Base-by-base conservation (phyloP, 352 stramenopile species). In the Blastocystis sp. region DNA sequence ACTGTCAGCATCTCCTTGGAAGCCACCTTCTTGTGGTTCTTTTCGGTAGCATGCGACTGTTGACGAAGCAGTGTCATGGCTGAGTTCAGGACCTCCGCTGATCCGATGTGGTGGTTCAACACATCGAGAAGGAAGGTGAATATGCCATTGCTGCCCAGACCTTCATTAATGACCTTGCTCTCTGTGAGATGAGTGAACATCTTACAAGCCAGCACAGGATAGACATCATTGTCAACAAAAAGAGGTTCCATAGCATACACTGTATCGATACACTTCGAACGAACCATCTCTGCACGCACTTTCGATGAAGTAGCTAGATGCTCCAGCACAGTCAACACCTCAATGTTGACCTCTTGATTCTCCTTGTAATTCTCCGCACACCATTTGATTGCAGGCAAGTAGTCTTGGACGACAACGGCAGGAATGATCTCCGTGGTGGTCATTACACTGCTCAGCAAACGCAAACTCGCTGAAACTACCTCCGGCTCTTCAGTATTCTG, bases 21-120 rank as follows among this genome's bases (percentile, higher is more conserved):
- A 17, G 73, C 73, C 19, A 44, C 51, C 73, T 84, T 84, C 73
- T 84, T 84, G 73, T 84, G 73, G 73, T 84, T 84, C 73, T 84
- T 84, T 6, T 64, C 73, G 42, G 54, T 44, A 11, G 73, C 73
- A 30, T 62, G 22, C 6, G 51, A 40, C 73, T 84, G 73, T 57
- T 84, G 51, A 19, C 30, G 44, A 15, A 84, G 15, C 51, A 84
- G 73, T 13, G 7, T 40, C 51, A 84, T 53, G 15, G 53, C 53
- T 0, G 42, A 24, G 15, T 42, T 22, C 4, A 44, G 58, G 53
- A 64, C 73, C 30, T 84, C 73, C 51, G 27, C 48, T n/a, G 27
- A 40, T 7, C 68, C 56, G 42, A 69, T 68, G 30, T 84, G 73
- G 53, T 84, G 42, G 51, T 68, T 84, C 73, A 84, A 57, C 53